Base-by-base conservation (phyloP, 345 rosid species). In the Euphorbia tirucalli region DNA sequence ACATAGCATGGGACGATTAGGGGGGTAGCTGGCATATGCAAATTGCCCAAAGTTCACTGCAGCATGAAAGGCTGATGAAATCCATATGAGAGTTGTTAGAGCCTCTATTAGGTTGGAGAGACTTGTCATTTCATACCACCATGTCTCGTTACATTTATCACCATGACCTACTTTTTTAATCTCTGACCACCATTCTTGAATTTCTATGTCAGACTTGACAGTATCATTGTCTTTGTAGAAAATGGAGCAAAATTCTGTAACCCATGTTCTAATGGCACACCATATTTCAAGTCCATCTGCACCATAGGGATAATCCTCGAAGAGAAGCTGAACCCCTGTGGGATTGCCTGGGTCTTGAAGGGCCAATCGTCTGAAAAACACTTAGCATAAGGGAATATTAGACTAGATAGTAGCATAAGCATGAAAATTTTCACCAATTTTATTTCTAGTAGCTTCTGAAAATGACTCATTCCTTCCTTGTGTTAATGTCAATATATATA, bases 121-220 rank as follows among this genome's bases (percentile, higher is more conserved):
- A 28, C 62, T 72, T 76, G 64, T 74, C 83, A 88, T 77, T 32
- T 77, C 66, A 58, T 44, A 71, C 93, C 91, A 87, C 86, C 93
- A 79, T 68, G 71, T 71, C 71, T 83, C 88, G 3, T 78, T 61
- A 69, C 75, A 11, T 77, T 85, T 83, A 56, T 86, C 89, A 35
- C 81, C 83, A 39, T 88, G 93, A 8, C 93, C 90, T 15, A 79
- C 73, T 10, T 85, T 81, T 49, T 78, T 76, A 46, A 86, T 76
- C 72, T 88, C 93, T 39, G 76, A 69, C 90, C 93, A 88, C 90
- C 93, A 88, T 68, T 80, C 84, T 77, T 86, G 90, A 66, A 88
- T 75, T 83, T 88, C 90, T 44, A 27, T 48, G 43, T 88, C 90
- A 3, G 77, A 65, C n/a, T 13, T 58, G 54, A 88, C 77, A 55